phyloP scores from a whole-genome alignment of 495 filamentous ascomycete genomes.

The Tricharina praecox region DNA sequence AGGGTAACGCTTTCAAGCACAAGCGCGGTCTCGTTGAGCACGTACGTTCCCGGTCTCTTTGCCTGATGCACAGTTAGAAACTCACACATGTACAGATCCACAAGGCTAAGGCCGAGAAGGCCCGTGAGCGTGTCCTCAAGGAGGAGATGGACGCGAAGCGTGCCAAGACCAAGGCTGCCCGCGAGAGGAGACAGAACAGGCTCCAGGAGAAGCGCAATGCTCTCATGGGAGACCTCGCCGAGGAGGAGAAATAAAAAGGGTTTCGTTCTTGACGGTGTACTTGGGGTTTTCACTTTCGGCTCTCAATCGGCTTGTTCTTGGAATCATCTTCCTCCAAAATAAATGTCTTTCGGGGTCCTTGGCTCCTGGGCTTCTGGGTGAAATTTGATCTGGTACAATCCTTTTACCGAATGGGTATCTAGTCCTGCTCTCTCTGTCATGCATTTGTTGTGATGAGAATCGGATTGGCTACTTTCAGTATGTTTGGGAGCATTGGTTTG shows the following conservation, averaged over 20 bases:
- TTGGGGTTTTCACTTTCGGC: constrained; percentile 4
- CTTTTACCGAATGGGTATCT: too few species aligned
- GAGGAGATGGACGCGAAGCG: constrained; percentile 99
- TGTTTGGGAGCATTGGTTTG: too few species aligned
- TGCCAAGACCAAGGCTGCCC: constrained; percentile 97
- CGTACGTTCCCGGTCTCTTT: constrained; percentile 46
- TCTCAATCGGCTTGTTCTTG: constrained; percentile 3
- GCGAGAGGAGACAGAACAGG: constrained; percentile 87
- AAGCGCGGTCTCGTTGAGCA: constrained; percentile 98
- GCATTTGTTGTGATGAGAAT: too few species aligned
- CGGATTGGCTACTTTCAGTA: too few species aligned
- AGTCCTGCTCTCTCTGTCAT: too few species aligned
- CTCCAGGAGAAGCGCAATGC: constrained; percentile 75
- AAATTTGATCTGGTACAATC: too few species aligned
- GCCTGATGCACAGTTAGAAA: background rate
- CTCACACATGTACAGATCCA: constrained; percentile 54
- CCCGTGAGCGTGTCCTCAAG: constrained; percentile 82
- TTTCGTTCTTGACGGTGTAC: background rate
- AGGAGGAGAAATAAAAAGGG: constrained; percentile 4
- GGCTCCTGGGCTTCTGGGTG: too few species aligned
- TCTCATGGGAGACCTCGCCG: constrained; percentile 44
- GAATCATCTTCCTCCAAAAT: constrained; percentile 4
- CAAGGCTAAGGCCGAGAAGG: constrained; percentile 98
- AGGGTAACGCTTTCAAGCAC: constrained; percentile 99
- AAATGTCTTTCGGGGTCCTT: constrained; percentile 1